A percentile compares a stretch with the other conserved stretches of the same genome.
Conservation (phyloP, 2,329 filamentous ascomycete genomes). For the Paraconiothyrium brasiliense region DNA sequence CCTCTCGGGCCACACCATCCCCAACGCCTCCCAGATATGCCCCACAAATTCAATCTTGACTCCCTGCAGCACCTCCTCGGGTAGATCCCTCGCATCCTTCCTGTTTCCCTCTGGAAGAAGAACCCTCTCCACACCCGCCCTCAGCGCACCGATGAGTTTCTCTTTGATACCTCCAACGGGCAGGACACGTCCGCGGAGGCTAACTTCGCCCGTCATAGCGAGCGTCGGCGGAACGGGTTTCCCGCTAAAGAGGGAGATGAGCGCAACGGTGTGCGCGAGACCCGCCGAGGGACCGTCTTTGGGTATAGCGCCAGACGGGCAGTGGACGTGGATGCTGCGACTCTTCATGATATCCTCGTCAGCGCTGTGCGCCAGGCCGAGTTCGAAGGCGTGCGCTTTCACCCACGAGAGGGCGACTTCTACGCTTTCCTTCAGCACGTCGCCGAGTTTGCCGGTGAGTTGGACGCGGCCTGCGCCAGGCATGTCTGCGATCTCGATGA, state of each 20-base stretch:
- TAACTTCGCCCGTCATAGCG: conserved; percentile 89
- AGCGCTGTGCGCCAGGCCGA: conserved; percentile 78
- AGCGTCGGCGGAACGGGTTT: conserved; percentile 89
- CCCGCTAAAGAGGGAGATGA: conserved; percentile 88
- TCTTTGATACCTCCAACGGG: conserved; percentile 98
- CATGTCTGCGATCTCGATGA: conserved; percentile 98
- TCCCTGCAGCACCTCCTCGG: conserved; percentile 85
- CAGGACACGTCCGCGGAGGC: conserved; percentile 86
- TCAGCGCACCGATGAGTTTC: conserved; percentile 93
- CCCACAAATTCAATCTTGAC: conserved; percentile 91
- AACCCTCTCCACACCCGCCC: conserved; percentile 94
- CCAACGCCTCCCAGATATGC: conserved; percentile 94
- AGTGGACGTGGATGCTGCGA: conserved; percentile 94
- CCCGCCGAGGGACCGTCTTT: conserved; percentile 89
- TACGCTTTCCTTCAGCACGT: conserved; percentile 96
- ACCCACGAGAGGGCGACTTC: conserved; percentile 98
- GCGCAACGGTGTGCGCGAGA: conserved; percentile 90
- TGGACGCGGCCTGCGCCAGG: conserved; percentile 91
- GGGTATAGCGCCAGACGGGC: conserved; percentile 91
- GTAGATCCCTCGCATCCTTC: conserved; percentile 92
- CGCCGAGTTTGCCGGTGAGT: conserved; percentile 93
- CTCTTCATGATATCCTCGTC: conserved; percentile 96
- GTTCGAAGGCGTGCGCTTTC: conserved; percentile 91
- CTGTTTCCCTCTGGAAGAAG: conserved; percentile 86
- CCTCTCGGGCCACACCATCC: conserved; percentile 92